Evolutionary conservation across 345 rosid species (phyloP).

Genomic region (Melaleuca quinquenervia): DNA sequence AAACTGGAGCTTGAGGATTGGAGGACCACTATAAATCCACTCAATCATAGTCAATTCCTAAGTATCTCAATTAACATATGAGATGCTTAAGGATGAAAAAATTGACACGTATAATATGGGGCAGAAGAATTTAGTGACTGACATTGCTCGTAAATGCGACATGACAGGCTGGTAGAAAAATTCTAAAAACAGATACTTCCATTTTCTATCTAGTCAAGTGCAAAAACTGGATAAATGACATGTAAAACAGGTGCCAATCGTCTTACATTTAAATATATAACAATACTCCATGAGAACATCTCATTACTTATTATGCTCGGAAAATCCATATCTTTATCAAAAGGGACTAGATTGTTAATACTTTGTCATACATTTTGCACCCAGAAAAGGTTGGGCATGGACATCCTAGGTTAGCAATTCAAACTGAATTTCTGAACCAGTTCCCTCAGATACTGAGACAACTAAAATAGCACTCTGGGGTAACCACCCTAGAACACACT

Average conservation of each 20-base stretch:
- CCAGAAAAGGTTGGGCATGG: neutral
- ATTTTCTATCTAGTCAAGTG: neutral
- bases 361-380: neutral
- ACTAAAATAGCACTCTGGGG: neutral
- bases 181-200: neutral
- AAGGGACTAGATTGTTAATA: neutral
- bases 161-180: neutral
- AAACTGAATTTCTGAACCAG: neutral
- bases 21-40: neutral
- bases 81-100: neutral
- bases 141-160: neutral
- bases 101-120: neutral
- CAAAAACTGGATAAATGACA: neutral
- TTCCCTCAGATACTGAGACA: neutral
- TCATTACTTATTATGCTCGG: neutral
- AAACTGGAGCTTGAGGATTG: neutral
- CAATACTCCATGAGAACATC: neutral
- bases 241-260: neutral
- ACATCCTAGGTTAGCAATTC: neutral
- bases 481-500: neutral
- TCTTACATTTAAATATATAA: neutral
- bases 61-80: neutral
- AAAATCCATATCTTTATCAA: neutral
- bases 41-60: neutral
- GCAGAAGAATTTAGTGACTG: neutral